phyloP scores from a whole-genome alignment of 2,329 filamentous ascomycete genomes.

The Nemania sp. region DNA sequence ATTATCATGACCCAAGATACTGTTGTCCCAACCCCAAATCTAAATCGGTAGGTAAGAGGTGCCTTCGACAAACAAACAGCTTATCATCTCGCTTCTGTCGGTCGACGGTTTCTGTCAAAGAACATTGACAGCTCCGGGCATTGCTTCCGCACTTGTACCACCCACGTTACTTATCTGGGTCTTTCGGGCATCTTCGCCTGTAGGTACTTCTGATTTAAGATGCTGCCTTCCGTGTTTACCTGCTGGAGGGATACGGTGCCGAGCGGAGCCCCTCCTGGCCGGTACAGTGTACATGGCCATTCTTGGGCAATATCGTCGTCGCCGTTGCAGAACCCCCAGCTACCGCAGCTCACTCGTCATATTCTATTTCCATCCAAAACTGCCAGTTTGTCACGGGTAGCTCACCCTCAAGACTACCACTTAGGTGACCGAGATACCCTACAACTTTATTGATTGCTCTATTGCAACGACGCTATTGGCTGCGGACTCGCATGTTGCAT shows the following conservation, averaged over 20 bases:
- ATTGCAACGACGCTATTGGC: not conserved
- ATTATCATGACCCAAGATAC: too few relatives aligned
- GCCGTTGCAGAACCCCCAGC: slow-evolving; percentile 21
- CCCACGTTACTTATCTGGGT: not conserved
- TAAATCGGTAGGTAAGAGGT: not conserved
- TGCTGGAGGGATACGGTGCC: not conserved
- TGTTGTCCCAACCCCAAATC: too few relatives aligned
- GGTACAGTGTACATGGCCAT: not conserved
- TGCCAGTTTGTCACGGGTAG: not conserved
- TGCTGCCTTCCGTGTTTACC: slow-evolving; percentile 5
- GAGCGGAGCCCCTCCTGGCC: not conserved
- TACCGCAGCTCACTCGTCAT: slow-evolving; percentile 17
- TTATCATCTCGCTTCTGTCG: not conserved
- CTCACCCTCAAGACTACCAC: not conserved
- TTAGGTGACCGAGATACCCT: too few relatives aligned
- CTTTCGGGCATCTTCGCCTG: not conserved
- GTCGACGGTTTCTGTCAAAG: not conserved
- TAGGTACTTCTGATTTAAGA: too few relatives aligned
- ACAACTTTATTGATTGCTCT: too few relatives aligned
- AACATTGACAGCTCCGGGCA: not conserved
- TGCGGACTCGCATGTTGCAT: too few relatives aligned
- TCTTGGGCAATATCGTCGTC: slow-evolving; percentile 2
- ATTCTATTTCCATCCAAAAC: not conserved
- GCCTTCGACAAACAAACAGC: too few relatives aligned
- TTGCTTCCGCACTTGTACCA: not conserved